Evolutionary conservation across 2,329 filamentous ascomycete genomes (phyloP), one percentile per base, ranked within the genome.

Genomic region (Monosporascus sp.): DNA sequence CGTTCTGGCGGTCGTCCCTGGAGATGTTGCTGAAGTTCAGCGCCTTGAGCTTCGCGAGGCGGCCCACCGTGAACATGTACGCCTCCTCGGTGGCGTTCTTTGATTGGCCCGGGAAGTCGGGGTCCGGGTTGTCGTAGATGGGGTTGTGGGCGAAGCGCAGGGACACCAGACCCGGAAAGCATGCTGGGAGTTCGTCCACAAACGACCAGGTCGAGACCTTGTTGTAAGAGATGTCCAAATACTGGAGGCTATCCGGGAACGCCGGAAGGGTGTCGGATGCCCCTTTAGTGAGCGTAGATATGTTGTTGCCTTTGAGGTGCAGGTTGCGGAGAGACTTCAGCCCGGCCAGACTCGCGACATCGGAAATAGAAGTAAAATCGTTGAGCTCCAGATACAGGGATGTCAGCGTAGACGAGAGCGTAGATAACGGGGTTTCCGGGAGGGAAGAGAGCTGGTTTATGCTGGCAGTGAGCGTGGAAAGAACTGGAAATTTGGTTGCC

Each of bases 101-200:
- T 14, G 58, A 52, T 50, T 60, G 52, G 57, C 59, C 49, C 3
- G 62, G 58, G 54, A 62, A 58, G 19, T 56, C 76, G 48, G 62
- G 66, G 59, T 73, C 72, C 26, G 68, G 75, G 58, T 78, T 73
- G 51, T 86, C 77, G 70, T 90, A 95, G 22, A 97, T 78, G 5
- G 93, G 92, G 61, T 97, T 97, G 66, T 91, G 86, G 5, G 89
- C 85, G 56, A 96, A 83, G 17, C 92, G 88, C 40, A 99, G 80
- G 37, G 84, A 85, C 14, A 74, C 78, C 7, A 97, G 76, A 4
- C 85, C 83, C 0, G 94, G 93, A 60, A 96, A 90, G 54, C 83
- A 74, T 14, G 68, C 63, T 2, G 81, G 73, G 1, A 99, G 78
- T 5, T 75, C 67, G 63, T 96, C 85, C 59, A 96, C 77, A 67